phyloP scores from a whole-genome alignment of 1,139 yeast genomes.

The Geotrichum histeridarum region DNA sequence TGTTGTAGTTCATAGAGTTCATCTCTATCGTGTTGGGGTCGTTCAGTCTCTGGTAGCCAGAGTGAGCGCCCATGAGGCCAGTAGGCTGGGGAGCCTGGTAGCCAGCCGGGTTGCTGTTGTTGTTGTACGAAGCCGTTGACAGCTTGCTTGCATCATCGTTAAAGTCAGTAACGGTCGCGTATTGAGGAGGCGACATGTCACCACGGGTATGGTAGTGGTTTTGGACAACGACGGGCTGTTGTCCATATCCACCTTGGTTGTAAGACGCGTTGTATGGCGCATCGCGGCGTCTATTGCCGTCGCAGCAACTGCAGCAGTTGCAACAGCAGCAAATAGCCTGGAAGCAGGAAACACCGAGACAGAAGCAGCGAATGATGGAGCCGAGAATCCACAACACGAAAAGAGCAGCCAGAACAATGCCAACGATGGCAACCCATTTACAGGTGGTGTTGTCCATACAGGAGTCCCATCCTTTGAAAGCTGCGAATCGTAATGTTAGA shows the following conservation, averaged over 20 bases:
- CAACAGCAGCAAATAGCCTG: constrained; percentile 44
- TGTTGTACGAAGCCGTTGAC: neutral
- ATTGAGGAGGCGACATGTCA: constrained; percentile 1
- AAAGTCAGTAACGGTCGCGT: constrained; percentile 1
- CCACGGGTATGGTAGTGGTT: constrained; percentile 12
- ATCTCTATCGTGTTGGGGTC: constrained; percentile 3
- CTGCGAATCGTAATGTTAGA: constrained; percentile 8
- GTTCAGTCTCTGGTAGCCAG: constrained; percentile 12
- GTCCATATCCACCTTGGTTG: neutral
- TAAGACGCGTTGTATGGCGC: neutral
- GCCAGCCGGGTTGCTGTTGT: neutral
- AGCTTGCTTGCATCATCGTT: neutral
- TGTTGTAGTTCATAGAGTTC: constrained; percentile 8
- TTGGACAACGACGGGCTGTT: constrained; percentile 4
- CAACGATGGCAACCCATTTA: constrained; percentile 72
- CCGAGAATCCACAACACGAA: constrained; percentile 40
- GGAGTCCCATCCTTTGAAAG: constrained; percentile 66
- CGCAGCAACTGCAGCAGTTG: constrained; percentile 16
- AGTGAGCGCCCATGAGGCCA: neutral
- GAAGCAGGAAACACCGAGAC: constrained; percentile 41
- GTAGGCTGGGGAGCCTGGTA: neutral
- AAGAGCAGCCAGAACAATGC: constrained; percentile 52
- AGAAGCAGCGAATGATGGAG: constrained; percentile 40
- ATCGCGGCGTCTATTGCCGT: neutral
- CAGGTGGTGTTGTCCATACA: constrained; percentile 76